Conservation (phyloP, 495 filamentous ascomycete genomes). For the Daldinia vernicosa region DNA sequence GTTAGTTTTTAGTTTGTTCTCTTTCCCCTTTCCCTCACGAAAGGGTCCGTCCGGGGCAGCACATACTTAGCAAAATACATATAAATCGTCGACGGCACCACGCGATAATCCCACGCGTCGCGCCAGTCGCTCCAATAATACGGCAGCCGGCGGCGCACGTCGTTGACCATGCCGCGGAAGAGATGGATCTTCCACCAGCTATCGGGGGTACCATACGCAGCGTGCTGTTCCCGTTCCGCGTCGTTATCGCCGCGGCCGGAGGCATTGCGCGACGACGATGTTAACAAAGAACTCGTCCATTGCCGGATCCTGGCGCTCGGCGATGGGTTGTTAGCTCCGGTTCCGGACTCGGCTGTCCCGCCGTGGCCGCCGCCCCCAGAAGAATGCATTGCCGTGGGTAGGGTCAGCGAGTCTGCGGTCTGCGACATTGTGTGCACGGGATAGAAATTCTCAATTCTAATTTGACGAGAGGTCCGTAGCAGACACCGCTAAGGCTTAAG, state of each 20-base stretch:
- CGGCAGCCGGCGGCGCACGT: constrained; percentile 74
- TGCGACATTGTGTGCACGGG: constrained; percentile 15
- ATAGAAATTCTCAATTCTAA: too few relatives aligned
- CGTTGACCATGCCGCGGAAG: constrained; percentile 76
- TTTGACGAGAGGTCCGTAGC: neutral
- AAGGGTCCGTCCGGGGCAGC: too few relatives aligned
- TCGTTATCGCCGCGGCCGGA: constrained; percentile 6
- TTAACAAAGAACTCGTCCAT: constrained; percentile 30
- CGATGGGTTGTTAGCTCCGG: constrained; percentile 7
- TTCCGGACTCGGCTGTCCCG: constrained; percentile 22
- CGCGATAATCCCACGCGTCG: constrained; percentile 87
- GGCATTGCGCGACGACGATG: constrained; percentile 26
- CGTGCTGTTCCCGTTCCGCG: neutral
- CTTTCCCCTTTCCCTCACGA: neutral
- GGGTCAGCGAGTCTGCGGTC: constrained; percentile 32
- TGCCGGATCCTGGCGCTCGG: constrained; percentile 21
- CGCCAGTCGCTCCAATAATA: constrained; percentile 82
- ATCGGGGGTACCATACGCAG: constrained; percentile 1
- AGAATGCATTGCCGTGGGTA: constrained; percentile 38
- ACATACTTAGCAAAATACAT: constrained; percentile 91
- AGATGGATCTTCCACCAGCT: constrained; percentile 69
- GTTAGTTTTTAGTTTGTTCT: constrained; percentile 34
- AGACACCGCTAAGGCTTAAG: neutral
- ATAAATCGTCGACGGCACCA: constrained; percentile 82
- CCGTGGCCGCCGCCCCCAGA: constrained; percentile 10